Evolutionary conservation across 1,284 basidiomycete species (phyloP), one percentile per base, ranked within the genome.

Genomic region (Farysia itapuensis): DNA sequence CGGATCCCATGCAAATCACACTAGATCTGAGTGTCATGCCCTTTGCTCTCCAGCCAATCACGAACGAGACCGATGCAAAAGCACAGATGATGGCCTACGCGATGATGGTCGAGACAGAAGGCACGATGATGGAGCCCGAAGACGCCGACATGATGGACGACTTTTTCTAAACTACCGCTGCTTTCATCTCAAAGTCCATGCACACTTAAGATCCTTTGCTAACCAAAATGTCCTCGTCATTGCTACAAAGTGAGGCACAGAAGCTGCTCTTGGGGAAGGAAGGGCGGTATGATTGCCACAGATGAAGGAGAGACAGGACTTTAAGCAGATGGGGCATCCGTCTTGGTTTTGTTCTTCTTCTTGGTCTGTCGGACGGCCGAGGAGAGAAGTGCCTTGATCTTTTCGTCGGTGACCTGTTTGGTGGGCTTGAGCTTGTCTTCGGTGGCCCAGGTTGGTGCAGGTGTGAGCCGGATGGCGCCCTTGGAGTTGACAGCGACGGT

Each of bases 371-470:
- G 85, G 64, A 97, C 80, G 57, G 85, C 86, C 78, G 86, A 86
- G 38, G 86, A 80, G 58, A 96, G 79, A 30, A 90, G 80, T 26
- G 82, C 81, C 80, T 91, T 90, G 71, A 63, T 57, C 45, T 65
- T 61, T 13, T 71, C 64, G 36, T 69, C 54, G 5, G 36, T 44
- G 32, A 73, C 60, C 46, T 64, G 32, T 38, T 71, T 66, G 66
- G 87, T 85, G 69, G 95, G 89, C 78, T 91, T 85, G 58, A 97
- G 80, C 76, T 89, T 85, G 78, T 93, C 92, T 69, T 89, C 86
- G 5, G 90, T 89, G 81, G 91, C 96, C 92, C 92, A 97, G 26
- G 86, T 77, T 7, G 93, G 90, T 9, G 88, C 84, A 44, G 89
- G 86, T 12, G 89, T 90, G 77, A 96, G 83, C 52, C 95, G 79